Evolutionary conservation across 1,284 basidiomycete species (phyloP), one percentile per base, ranked within the genome.

Genomic region (Ustilago crameri): DNA sequence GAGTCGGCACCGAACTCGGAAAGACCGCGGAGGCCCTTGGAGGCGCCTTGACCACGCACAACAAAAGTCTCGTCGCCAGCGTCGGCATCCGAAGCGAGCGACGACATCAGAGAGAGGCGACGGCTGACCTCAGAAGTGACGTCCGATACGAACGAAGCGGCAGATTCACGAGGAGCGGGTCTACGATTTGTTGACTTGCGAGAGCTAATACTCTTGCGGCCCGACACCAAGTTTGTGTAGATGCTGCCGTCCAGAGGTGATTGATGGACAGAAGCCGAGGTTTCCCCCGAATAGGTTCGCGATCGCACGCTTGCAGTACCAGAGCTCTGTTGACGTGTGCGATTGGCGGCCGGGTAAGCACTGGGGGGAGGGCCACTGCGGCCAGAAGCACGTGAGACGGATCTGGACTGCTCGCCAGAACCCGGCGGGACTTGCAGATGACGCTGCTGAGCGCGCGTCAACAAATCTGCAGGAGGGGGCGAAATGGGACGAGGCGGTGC

Each of bases 111-210:
- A 24, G 78, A 80, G 17, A 75, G 55, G 34, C 72, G 66, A 27
- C 64, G 57, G 47, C 75, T 79, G 24, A 73, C 54, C 32, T 76
- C 72, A 1, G 78, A 80, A 12, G 76, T 80, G 22, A 74, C 78
- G 35, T 80, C 78, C 17, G 78, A 80, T 5, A 69, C 74, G 41
- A 77, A 78, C 22, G 76, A 78, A 18, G 70, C 67, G 3, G 74
- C 70, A 35, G 75, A 67, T 41, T 64, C 60, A 12, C 70, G 60
- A 22, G 64, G 70, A 8, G 58, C 52, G 15, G 68, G 68, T 35
- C 68, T 49, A n/a, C 48, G 55, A 22, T 52, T 40, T 0, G 44
- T 43, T 32, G 70, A 73, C 50, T 63, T 67, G 41, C 64, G 60
- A 26, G 63, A 63, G 42, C 57, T 37, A 41, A 64, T 52, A 60